Conservation (phyloP, 129 eudicot species). For the Ambrosia trifida region DNA sequence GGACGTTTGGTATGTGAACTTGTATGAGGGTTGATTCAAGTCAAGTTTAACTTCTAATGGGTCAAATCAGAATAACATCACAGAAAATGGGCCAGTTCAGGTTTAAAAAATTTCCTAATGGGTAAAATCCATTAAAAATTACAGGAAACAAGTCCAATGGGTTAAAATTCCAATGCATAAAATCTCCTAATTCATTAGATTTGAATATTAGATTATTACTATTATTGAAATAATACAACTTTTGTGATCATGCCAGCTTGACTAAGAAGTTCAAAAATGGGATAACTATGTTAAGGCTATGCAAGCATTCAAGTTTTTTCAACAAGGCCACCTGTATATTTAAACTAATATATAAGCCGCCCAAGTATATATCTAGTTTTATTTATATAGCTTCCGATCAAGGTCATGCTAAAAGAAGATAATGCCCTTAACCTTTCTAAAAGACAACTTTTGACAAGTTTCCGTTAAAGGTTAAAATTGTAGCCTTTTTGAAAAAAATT, state of each 20-base stretch:
- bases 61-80: neutral
- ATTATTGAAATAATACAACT: neutral
- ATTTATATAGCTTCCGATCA: neutral
- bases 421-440: neutral
- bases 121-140: neutral
- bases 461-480: neutral
- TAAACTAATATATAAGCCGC: no score
- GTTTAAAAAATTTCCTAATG: no score
- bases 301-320: neutral
- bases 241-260: neutral
- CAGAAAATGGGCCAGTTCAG: neutral
- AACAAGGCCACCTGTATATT: slow-evolving; percentile 1
- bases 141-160: neutral
- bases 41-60: neutral
- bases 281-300: neutral
- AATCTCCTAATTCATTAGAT: neutral
- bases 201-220: neutral
- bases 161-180: neutral
- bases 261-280: neutral
- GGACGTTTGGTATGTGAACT: neutral
- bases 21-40: neutral
- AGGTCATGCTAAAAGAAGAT: neutral
- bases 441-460: neutral
- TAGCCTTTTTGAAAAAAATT: neutral
- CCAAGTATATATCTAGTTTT: neutral